Base-by-base conservation (phyloP, 2,329 filamentous ascomycete species). In the Pyrenophora tritici-repentis region DNA sequence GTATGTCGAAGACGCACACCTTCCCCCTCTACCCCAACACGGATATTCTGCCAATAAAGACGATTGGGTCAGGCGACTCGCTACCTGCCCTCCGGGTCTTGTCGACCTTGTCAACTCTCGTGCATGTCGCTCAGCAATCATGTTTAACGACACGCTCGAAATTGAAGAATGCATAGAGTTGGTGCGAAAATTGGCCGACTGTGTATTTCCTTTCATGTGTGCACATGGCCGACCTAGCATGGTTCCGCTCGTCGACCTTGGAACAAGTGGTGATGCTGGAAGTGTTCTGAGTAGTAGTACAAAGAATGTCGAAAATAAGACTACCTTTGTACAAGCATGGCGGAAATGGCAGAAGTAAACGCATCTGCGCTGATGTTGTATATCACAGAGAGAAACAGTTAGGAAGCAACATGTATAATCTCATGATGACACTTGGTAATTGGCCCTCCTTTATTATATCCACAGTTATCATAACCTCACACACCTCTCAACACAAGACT, bases 151-250 rank as follows among this genome's bases (percentile, higher is more conserved):
- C 63, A 66, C 75, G 5, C 73, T 94, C 6, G 79, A 78, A 0
- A 56, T 68, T 0, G 72, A 78, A 0, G 80, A 90, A 56, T 93
- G 90, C 60, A 59, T 73, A 8, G 66, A 71, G 0, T 71, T 94
- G 29, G 69, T 93, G 0, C 53, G 47, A 1, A 78, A 78, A 3
- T 73, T 94, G n/a, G 79, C 81, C 0, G 66, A 63, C 0, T 91
- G 88, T 59, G 79, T 78, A 0, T 90, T 93, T 55, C 90, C 90
- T 0, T 94, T 94, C 59, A 86, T 90, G 67, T 95, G 90, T 72
- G 90, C 90, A 1, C 90, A 95, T 76, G 90, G 90, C 0, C 78
- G 79, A 42, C 76, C 78, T 14, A 77, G 76, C 55, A 78, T 81
- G 76, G 77, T 80, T 24, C 79, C 79, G 12, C 51, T 81, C 24